A percentile compares a stretch with the other conserved stretches of the same genome.
phyloP scores from a whole-genome alignment of 2,329 filamentous ascomycete genomes.

The Penicillium capsulatum region DNA sequence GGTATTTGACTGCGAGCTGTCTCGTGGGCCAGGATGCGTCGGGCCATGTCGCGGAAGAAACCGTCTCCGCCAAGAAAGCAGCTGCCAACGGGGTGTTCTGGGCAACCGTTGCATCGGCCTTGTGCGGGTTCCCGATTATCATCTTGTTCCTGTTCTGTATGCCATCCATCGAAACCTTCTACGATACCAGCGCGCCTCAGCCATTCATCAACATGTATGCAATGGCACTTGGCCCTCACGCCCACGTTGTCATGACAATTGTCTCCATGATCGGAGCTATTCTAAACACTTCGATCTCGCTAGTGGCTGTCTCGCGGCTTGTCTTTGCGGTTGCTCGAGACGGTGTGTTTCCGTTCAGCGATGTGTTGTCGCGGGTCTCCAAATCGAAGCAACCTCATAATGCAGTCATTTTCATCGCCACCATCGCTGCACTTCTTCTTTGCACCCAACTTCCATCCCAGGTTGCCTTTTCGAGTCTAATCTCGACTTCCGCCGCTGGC shows the following conservation, averaged over 20 bases:
- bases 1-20: conserved; percentile 25
- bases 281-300: conserved; percentile 50
- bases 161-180: conserved; percentile 30
- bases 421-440: conserved; percentile 48
- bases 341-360: conserved; percentile 53
- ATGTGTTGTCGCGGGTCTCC: conserved; percentile 49
- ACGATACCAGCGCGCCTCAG: conserved; percentile 26
- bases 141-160: conserved; percentile 31
- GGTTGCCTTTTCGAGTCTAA: conserved; percentile 46
- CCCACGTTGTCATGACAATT: conserved; percentile 24
- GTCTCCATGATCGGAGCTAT: conserved; percentile 18
- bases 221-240: conserved; percentile 18
- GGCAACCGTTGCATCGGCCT: conserved; percentile 27
- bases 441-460: conserved; percentile 53
- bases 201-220: conserved; percentile 26
- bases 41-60: conserved; percentile 30
- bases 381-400: conserved; percentile 52
- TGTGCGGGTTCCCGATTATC: conserved; percentile 30
- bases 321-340: conserved; percentile 57
- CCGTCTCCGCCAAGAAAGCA: conserved; percentile 28
- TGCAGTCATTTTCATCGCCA: conserved; percentile 52
- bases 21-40: conserved; percentile 30
- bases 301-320: conserved; percentile 52
- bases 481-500: conserved; percentile 46
- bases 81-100: conserved; percentile 30